phyloP scores from a whole-genome alignment of 352 stramenopile genomes.

The Phytopythium boreale region DNA sequence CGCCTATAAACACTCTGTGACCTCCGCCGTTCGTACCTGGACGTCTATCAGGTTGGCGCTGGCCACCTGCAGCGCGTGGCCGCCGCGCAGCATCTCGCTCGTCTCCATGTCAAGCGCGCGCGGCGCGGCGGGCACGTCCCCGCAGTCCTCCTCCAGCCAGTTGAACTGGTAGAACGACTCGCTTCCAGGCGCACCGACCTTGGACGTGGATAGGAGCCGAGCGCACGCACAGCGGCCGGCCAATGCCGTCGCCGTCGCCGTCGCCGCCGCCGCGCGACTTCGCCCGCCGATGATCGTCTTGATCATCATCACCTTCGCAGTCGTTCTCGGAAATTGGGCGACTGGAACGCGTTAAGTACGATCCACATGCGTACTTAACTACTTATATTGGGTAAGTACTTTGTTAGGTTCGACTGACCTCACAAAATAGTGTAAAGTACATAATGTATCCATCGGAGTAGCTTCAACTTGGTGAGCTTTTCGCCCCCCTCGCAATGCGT shows the following conservation, averaged over 20 bases:
- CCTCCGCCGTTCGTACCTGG: slow-evolving; percentile 18
- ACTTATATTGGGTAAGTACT: no score
- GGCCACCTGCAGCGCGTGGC: slow-evolving; percentile 59
- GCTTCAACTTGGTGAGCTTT: background rate
- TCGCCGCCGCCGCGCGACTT: background rate
- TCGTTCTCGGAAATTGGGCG: no score
- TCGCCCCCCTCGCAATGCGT: background rate
- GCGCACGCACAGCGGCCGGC: background rate
- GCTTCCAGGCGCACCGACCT: background rate
- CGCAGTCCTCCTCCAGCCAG: slow-evolving; percentile 68
- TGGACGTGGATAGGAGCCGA: slow-evolving; percentile 12
- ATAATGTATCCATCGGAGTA: no score
- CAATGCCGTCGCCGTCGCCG: no score
- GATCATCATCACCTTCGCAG: background rate
- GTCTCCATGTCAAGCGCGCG: slow-evolving; percentile 35
- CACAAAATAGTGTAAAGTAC: no score
- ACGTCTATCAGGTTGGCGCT: slow-evolving; percentile 44
- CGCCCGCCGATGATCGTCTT: background rate
- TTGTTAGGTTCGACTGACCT: no score
- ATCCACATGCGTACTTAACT: no score
- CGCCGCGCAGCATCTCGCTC: slow-evolving; percentile 72
- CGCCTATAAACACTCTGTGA: background rate
- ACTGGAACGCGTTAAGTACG: no score
- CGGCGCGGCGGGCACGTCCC: slow-evolving; percentile 45
- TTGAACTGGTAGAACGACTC: slow-evolving; percentile 20